Evolutionary conservation across 495 filamentous ascomycete species (phyloP).

Genomic region (Gamarada debralockiae): DNA sequence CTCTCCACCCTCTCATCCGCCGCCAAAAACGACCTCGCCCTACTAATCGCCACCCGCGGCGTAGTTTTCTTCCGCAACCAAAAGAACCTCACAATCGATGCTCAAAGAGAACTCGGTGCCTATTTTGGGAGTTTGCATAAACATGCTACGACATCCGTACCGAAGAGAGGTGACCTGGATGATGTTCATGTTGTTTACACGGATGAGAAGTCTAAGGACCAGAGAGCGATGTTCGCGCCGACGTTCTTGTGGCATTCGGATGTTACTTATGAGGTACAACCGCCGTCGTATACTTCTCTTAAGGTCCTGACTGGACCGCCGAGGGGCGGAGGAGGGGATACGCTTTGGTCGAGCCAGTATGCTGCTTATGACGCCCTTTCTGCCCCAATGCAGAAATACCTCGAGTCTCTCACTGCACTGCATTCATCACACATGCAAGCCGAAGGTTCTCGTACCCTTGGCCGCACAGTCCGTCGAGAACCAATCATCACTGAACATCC

Average conservation of each 20-base stretch:
- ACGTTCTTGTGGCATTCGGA: constrained; percentile 62
- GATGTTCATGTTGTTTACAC: constrained; percentile 69
- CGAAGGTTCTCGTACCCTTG: constrained; percentile 54
- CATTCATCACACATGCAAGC: constrained; percentile 73
- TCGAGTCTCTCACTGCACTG: constrained; percentile 65
- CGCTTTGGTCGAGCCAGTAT: constrained; percentile 70
- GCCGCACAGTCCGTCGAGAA: constrained; percentile 62
- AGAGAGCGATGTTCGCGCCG: constrained; percentile 50
- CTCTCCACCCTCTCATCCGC: constrained; percentile 61
- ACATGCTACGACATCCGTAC: constrained; percentile 58
- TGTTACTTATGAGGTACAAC: constrained; percentile 71
- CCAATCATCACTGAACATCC: constrained; percentile 66
- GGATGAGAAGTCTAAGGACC: constrained; percentile 59
- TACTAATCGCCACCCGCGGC: constrained; percentile 65
- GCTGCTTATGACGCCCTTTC: constrained; percentile 71
- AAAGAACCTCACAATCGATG: constrained; percentile 55
- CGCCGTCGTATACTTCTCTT: constrained; percentile 72
- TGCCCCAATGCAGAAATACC: constrained; percentile 61
- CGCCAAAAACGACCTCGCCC: constrained; percentile 72
- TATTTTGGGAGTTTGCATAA: constrained; percentile 66
- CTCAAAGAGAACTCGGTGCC: constrained; percentile 58
- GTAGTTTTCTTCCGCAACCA: constrained; percentile 74
- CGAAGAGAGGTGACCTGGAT: constrained; percentile 54
- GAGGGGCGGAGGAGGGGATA: constrained; percentile 69
- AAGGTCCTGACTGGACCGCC: constrained; percentile 66